These are phyloP conservation scores for Phyllostachys edulis DNA, from an alignment of 176 grass and related monocot species.

Conservation along the genomic window DNA sequence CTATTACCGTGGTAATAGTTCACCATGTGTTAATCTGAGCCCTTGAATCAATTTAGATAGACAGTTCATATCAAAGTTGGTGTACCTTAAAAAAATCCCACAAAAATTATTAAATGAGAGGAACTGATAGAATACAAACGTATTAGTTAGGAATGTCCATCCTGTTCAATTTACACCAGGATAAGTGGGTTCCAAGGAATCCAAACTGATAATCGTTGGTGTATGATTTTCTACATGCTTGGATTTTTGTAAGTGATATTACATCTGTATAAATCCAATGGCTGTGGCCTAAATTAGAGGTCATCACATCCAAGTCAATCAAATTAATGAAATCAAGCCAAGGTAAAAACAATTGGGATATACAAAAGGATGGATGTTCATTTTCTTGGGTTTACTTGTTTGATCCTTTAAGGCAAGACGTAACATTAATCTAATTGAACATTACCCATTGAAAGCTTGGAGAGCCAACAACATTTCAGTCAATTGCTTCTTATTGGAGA, in stretches of 20 bases:
- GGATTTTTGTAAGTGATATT: background rate
- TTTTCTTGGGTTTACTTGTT: too few species aligned
- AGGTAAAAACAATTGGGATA: background rate
- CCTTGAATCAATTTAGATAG: too few species aligned
- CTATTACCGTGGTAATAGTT: too few species aligned
- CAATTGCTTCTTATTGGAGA: too few species aligned
- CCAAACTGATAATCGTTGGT: background rate
- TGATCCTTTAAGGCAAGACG: too few species aligned
- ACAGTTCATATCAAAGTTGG: too few species aligned
- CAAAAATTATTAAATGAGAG: background rate
- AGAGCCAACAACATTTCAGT: too few species aligned
- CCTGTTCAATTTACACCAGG: background rate
- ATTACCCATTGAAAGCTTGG: too few species aligned
- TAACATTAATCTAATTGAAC: too few species aligned
- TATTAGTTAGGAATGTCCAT: background rate
- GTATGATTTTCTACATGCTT: too few species aligned
- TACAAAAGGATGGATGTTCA: background rate
- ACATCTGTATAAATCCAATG: background rate
- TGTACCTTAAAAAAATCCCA: too few species aligned
- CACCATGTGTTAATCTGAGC: too few species aligned
- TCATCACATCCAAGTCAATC: background rate
- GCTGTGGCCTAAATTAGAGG: background rate
- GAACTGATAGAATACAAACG: background rate
- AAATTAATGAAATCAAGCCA: background rate
- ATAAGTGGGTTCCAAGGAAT: background rate